Conservation (phyloP, 495 filamentous ascomycete species). For the Daldinia vernicosa region DNA sequence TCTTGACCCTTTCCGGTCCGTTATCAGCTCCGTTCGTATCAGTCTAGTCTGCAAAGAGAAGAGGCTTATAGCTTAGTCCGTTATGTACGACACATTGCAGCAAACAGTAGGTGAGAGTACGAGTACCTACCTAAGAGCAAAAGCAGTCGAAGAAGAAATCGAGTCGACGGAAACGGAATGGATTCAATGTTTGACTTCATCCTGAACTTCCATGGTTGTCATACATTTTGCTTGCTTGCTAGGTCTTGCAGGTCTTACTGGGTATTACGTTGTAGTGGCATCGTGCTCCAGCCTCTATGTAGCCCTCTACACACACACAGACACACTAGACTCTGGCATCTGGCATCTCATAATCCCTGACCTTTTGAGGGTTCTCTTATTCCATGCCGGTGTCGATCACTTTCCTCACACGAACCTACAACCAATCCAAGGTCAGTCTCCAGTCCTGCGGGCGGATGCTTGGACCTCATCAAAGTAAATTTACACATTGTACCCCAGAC, state of each 20-base stretch:
- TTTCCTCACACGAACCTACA: conserved; percentile 27
- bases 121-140: not conserved
- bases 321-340: too few relatives aligned
- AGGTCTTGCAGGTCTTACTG: not conserved
- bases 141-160: conserved; percentile 19
- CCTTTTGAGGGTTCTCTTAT: conserved; percentile 26
- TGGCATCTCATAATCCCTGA: conserved; percentile 11
- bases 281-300: conserved; percentile 11
- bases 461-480: conserved; percentile 42
- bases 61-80: conserved; percentile 1
- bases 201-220: conserved; percentile 21
- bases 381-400: conserved; percentile 40
- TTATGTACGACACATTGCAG: conserved; percentile 26
- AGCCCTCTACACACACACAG: conserved; percentile 1
- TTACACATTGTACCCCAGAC: conserved; percentile 41
- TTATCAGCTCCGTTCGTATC: conserved; percentile 12
- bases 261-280: conserved; percentile 2
- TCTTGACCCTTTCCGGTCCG: conserved; percentile 27
- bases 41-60: conserved; percentile 20
- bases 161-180: conserved; percentile 19
- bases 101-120: not conserved
- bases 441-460: conserved; percentile 35
- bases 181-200: conserved; percentile 9
- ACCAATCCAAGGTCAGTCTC: conserved; percentile 33
- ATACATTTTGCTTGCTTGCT: conserved; percentile 8